Evolutionary conservation across 2,329 filamentous ascomycete species (phyloP), one percentile per base, ranked within the genome.

Genomic region (Aureobasidium sp.): DNA sequence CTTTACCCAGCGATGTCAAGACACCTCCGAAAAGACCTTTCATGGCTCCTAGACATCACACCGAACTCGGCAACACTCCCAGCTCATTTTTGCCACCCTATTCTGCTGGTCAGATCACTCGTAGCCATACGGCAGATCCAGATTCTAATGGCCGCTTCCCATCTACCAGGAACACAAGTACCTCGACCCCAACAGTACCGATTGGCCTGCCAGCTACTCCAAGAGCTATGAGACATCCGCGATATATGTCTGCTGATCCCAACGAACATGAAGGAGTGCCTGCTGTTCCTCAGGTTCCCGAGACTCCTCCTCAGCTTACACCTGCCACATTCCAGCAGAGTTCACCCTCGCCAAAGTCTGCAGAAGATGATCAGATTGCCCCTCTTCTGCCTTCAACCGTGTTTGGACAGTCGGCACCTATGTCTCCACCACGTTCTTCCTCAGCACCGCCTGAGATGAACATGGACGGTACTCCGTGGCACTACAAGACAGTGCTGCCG

Each of bases 191-290:
- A 15, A 79, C 79, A 15, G 76, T 76, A 1, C 80, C 82, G 6
- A 81, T 93, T 55, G 92, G 91, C 0, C 81, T 96, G n/a, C 91
- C 93, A 15, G 90, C 91, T 2, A 96, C 92, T 0, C 92, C 93
- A 31, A 86, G 90, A 75, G 91, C 91, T 1, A 95, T 96, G 91
- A 84, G 88, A 21, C 84, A 95, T 70, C 82, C 84, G 1, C 84
- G 89, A 45, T 85, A 93, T 66, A 80, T 81, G 71, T 82, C 84
- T 65, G 74, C 79, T 2, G 81, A 85, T 61, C 76, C 79, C 43
- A 76, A 75, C 49, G 75, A 78, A 46, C 72, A 75, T 35, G 77
- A 80, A 17, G 70, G 73, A 33, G 76, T 79, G 25, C 81, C 81
- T 25, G 77, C 78, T n/a, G 77, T 84, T 11, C 78, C 81, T 31